Percentiles rank a stretch among this genome's conserved stretches.
phyloP scores from a whole-genome alignment of 2,329 filamentous ascomycete genomes.

The Clarireedia sp. region DNA sequence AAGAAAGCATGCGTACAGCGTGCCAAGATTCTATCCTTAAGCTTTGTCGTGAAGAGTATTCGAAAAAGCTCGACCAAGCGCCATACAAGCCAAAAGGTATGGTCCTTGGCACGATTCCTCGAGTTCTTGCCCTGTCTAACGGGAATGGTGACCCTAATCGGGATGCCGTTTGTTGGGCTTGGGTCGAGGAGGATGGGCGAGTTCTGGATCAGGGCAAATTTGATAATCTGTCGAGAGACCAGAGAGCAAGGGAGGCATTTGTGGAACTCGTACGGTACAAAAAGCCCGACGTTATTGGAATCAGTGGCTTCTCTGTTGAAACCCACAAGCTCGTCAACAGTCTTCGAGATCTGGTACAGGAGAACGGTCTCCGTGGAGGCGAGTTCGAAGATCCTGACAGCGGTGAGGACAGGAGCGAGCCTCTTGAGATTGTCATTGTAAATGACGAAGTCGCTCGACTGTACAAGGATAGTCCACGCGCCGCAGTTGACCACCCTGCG shows the following conservation, averaged over 20 bases:
- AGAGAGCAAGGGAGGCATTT: slow-evolving; percentile 59
- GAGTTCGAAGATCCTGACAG: slow-evolving; percentile 77
- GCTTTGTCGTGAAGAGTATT: slow-evolving; percentile 80
- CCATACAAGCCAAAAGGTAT: slow-evolving; percentile 94
- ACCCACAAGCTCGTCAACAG: slow-evolving; percentile 78
- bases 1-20: slow-evolving; percentile 86
- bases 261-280: slow-evolving; percentile 71
- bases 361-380: slow-evolving; percentile 68
- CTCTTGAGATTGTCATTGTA: slow-evolving; percentile 80
- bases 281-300: slow-evolving; percentile 80
- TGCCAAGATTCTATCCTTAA: slow-evolving; percentile 91
- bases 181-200: slow-evolving; percentile 85
- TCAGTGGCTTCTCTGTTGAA: slow-evolving; percentile 84
- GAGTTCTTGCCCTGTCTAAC: slow-evolving; percentile 80
- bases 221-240: slow-evolving; percentile 66
- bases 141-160: slow-evolving; percentile 66
- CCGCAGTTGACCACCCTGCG: slow-evolving; percentile 70
- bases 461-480: slow-evolving; percentile 84
- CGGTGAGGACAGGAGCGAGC: slow-evolving; percentile 66
- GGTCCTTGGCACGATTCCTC: slow-evolving; percentile 77
- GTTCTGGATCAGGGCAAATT: slow-evolving; percentile 87
- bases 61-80: slow-evolving; percentile 84
- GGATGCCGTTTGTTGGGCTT: slow-evolving; percentile 84
- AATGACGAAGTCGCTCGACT: slow-evolving; percentile 97
- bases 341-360: slow-evolving; percentile 68